Percentiles rank a stretch among this genome's conserved stretches.
phyloP scores from a whole-genome alignment of 2,329 filamentous ascomycete genomes.

The Fusarium duplospermum region DNA sequence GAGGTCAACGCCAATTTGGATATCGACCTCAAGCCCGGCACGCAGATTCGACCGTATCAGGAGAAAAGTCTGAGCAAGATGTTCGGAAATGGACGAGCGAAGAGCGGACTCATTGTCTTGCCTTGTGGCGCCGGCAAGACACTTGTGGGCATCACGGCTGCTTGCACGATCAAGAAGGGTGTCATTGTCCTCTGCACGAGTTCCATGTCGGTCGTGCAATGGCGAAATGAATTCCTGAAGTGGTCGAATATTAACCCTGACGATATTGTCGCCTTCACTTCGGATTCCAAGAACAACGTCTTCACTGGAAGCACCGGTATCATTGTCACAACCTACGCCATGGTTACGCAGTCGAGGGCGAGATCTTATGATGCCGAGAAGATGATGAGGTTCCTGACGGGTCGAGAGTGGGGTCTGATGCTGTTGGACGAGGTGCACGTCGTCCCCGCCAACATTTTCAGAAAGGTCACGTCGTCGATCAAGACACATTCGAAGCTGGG shows the following conservation, averaged over 20 bases:
- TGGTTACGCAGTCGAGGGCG: constrained; percentile 93
- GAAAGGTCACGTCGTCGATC: constrained; percentile 91
- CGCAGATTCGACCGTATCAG: constrained; percentile 93
- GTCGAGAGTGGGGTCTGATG: constrained; percentile 96
- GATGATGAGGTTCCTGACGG: constrained; percentile 94
- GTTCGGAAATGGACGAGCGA: constrained; percentile 97
- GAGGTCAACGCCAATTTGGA: constrained; percentile 89
- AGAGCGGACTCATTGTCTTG: constrained; percentile 96
- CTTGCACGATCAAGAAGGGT: constrained; percentile 97
- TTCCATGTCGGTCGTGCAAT: constrained; percentile 97
- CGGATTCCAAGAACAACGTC: constrained; percentile 82
- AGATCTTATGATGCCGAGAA: constrained; percentile 93
- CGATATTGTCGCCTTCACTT: constrained; percentile 94
- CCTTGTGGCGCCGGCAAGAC: constrained; percentile 98
- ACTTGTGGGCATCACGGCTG: constrained; percentile 96
- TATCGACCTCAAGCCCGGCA: constrained; percentile 90
- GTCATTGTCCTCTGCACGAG: constrained; percentile 95
- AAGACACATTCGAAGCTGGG: constrained; percentile 96
- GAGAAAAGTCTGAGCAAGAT: constrained; percentile 98
- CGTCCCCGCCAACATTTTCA: constrained; percentile 95
- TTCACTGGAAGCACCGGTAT: constrained; percentile 94
- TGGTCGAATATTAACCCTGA: constrained; percentile 97
- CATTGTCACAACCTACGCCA: constrained; percentile 97
- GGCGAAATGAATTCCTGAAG: constrained; percentile 95
- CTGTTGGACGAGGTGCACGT: constrained; percentile 98